phyloP scores from a whole-genome alignment of 306 rosid genomes.

The Malus orientalis region DNA sequence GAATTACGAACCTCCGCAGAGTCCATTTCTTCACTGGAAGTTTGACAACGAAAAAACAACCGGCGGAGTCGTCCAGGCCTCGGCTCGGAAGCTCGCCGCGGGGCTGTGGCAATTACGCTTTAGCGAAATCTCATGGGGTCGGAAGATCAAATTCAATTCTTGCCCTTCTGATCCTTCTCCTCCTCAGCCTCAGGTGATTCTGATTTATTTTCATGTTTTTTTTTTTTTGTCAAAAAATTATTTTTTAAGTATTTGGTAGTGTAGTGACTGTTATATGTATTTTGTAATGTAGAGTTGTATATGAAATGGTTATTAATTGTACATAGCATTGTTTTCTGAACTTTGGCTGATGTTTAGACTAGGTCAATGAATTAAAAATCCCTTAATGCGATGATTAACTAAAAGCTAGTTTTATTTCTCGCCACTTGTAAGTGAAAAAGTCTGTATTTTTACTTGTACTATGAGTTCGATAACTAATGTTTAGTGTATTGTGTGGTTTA shows the following conservation, averaged over 20 bases:
- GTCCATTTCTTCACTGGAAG: constrained; percentile 24
- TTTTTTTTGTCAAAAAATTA: background rate
- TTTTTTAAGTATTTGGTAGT: background rate
- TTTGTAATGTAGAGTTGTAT: background rate
- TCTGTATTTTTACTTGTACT: no score
- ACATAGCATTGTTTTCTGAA: no score
- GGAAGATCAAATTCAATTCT: background rate
- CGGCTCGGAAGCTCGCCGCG: constrained; percentile 63
- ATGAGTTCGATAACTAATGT: no score
- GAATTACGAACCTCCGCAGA: background rate
- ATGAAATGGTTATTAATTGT: background rate
- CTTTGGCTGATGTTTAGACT: no score
- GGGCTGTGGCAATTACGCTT: constrained; percentile 43
- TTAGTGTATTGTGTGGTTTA: no score
- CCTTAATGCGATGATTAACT: no score
- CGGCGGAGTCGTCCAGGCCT: constrained; percentile 12
- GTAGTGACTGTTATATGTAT: background rate
- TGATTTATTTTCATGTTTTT: background rate
- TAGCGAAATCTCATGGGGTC: constrained; percentile 15
- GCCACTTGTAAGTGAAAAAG: no score
- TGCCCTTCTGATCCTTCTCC: background rate
- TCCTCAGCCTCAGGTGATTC: constrained; percentile 21
- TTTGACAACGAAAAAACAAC: background rate
- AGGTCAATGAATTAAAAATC: no score
- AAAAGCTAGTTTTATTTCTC: no score